phyloP scores from a whole-genome alignment of 108 stramenopile genomes.

The Conticribra guillardii region DNA sequence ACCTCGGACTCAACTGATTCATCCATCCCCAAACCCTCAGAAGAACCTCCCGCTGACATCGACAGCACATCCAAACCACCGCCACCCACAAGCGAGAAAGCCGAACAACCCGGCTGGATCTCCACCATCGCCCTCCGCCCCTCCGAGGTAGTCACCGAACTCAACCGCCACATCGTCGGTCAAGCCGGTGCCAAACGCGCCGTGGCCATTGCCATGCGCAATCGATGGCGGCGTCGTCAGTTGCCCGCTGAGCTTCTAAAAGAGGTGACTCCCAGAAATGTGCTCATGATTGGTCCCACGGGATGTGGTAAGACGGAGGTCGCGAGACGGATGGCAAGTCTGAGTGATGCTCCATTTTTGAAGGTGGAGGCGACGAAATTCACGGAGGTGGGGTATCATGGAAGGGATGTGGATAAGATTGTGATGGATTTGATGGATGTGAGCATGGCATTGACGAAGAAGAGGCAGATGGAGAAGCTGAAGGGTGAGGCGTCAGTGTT shows the following conservation, averaged over 20 bases:
- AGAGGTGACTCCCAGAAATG: constrained; percentile 98
- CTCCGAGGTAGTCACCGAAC: constrained; percentile 76
- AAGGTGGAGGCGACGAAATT: constrained; percentile 99
- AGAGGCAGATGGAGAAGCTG: constrained; percentile 81
- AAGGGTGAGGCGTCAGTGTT: constrained; percentile 68
- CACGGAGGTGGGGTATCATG: constrained; percentile 99
- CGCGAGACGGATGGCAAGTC: constrained; percentile 94
- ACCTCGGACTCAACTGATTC: neutral
- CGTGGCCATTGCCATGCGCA: constrained; percentile 98
- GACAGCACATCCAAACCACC: constrained; percentile 1
- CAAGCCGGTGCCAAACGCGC: constrained; percentile 97
- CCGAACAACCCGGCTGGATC: constrained; percentile 19
- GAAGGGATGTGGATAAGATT: constrained; percentile 98
- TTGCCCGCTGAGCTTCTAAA: constrained; percentile 86
- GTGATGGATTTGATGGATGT: constrained; percentile 98
- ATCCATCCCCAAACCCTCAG: neutral
- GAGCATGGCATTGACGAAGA: constrained; percentile 89
- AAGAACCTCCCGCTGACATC: constrained; percentile 5
- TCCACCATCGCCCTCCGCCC: constrained; percentile 64
- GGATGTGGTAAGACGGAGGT: constrained; percentile 99
- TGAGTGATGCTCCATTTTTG: constrained; percentile 98
- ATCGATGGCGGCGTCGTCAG: constrained; percentile 97
- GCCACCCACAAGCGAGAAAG: neutral
- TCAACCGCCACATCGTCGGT: constrained; percentile 95
- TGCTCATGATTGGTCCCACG: constrained; percentile 99